Percentiles rank a stretch among this genome's conserved stretches.
Conservation (phyloP, 179 eudicot genomes). For the Amaranthus tricolor region DNA sequence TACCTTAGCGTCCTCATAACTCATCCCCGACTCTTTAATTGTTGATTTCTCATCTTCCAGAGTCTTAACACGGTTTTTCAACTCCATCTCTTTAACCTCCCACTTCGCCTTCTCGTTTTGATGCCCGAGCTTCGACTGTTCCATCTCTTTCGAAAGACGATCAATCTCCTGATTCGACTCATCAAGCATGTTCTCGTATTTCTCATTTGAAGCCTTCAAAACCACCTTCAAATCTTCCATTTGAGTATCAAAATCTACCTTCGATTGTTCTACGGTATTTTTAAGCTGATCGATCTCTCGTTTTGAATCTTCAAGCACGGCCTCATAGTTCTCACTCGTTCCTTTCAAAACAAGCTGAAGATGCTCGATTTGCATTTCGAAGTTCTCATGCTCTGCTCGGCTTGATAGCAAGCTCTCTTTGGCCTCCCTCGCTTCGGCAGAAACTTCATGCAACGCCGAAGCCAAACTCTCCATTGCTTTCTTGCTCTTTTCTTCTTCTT, state of each 20-base stretch:
- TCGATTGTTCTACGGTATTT: constrained; percentile 46
- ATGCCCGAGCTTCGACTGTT: constrained; percentile 38
- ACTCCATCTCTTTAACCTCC: constrained; percentile 64
- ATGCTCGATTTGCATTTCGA: constrained; percentile 67
- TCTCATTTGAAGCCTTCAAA: constrained; percentile 67
- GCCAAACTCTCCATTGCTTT: constrained; percentile 84
- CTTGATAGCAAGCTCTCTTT: constrained; percentile 67
- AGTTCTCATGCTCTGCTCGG: constrained; percentile 59
- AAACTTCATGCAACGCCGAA: constrained; percentile 79
- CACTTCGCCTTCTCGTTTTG: constrained; percentile 51
- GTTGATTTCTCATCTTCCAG: constrained; percentile 53
- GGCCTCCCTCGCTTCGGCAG: constrained; percentile 74
- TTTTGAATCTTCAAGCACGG: constrained; percentile 72
- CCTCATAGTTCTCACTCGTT: constrained; percentile 70
- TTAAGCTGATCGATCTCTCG: constrained; percentile 61
- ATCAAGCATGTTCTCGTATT: constrained; percentile 73
- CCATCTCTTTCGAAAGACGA: constrained; percentile 42
- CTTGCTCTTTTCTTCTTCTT: constrained; percentile 81
- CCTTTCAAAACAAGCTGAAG: constrained; percentile 62
- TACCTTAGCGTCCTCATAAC: constrained; percentile 36
- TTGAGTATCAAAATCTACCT: constrained; percentile 50
- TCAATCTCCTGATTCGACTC: constrained; percentile 67
- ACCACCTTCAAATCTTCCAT: constrained; percentile 72
- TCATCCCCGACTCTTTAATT: constrained; percentile 38
- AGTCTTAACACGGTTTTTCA: constrained; percentile 39